Conservation (phyloP, 352 stramenopile species). For the Phytophthora rubi region DNA sequence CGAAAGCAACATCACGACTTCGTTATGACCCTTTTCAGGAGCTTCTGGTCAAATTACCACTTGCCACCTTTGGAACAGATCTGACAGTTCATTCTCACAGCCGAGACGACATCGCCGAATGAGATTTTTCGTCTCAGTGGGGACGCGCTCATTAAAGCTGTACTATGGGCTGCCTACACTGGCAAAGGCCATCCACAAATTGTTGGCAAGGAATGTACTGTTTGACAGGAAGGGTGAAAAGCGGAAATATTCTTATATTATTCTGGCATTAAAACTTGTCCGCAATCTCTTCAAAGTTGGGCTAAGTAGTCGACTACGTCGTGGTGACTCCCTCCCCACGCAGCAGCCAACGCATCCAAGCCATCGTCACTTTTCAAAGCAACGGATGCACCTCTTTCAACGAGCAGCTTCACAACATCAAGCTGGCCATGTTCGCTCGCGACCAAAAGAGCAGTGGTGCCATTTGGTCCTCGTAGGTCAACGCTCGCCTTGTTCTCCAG, state of each 20-base stretch:
- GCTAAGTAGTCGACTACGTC: neutral
- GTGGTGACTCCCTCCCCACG: neutral
- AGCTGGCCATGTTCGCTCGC: neutral
- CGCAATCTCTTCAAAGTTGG: neutral
- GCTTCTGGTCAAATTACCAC: conserved; percentile 19
- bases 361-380: neutral
- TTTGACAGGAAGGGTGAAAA: no score
- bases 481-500: conserved; percentile 5
- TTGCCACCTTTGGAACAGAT: neutral
- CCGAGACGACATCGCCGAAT: neutral
- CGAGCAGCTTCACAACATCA: conserved; percentile 1
- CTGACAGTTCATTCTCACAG: neutral
- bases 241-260: no score
- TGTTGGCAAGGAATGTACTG: no score
- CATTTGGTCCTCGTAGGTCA: neutral
- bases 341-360: neutral
- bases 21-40: conserved; percentile 1
- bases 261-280: no score
- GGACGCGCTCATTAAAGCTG: conserved; percentile 23
- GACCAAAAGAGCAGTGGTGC: neutral
- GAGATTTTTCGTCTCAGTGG: neutral
- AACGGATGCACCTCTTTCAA: conserved; percentile 7
- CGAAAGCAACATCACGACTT: conserved; percentile 15
- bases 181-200: no score
- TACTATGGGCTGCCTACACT: neutral